Conservation (phyloP, 371 early-diverging fungal species). For the Saksenaea vasiformis region DNA sequence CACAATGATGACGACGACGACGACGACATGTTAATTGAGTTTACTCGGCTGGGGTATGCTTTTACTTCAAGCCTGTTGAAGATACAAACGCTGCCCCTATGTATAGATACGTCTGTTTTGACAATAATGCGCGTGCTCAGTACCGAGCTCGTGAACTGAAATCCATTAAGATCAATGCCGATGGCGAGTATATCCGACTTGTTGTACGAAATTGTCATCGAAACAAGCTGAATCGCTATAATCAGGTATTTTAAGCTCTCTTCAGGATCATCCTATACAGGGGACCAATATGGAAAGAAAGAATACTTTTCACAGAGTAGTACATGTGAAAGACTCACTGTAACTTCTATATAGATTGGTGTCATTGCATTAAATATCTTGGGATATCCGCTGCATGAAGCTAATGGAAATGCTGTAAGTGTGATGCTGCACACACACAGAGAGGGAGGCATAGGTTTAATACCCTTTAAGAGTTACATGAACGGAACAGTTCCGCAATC, state of each 20-base stretch:
- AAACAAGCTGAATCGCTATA: conserved; percentile 68
- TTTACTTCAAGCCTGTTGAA: neutral
- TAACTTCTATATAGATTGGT: conserved; percentile 15
- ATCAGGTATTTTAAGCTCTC: conserved; percentile 51
- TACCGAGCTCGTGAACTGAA: conserved; percentile 62
- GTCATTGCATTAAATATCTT: conserved; percentile 24
- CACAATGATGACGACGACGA: conserved; percentile 13
- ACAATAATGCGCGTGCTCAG: conserved; percentile 35
- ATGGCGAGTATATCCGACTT: conserved; percentile 65
- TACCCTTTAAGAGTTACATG: conserved; percentile 11
- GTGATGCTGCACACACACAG: neutral
- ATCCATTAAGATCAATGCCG: conserved; percentile 66
- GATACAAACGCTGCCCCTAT: neutral
- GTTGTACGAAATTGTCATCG: conserved; percentile 66
- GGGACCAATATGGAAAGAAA: neutral
- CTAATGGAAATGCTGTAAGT: neutral
- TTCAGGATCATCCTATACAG: neutral
- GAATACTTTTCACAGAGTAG: no score
- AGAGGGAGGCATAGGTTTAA: neutral
- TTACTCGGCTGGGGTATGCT: conserved; percentile 37
- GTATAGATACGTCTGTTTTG: conserved; percentile 34
- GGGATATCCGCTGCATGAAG: conserved; percentile 19
- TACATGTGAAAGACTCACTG: neutral
- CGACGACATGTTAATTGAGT: conserved; percentile 41
- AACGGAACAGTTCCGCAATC: conserved; percentile 5